phyloP scores from a whole-genome alignment of 768 basidiomycete species.

The Leucocoprinus birnbaumii region DNA sequence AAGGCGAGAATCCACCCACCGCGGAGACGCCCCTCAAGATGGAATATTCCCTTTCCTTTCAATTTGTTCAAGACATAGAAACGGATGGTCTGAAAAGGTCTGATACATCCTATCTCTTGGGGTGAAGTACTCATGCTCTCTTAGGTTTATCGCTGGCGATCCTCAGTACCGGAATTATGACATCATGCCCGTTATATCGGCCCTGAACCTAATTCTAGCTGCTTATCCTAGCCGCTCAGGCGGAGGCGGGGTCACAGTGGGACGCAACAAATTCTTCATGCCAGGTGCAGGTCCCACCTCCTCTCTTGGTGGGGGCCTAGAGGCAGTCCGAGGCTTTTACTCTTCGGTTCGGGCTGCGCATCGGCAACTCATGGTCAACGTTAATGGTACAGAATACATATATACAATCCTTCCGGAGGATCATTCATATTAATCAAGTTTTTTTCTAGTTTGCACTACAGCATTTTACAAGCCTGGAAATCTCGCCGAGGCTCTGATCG shows the following conservation, averaged over 20 bases:
- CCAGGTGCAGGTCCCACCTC: constrained; percentile 44
- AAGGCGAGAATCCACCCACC: too few species aligned
- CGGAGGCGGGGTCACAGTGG: constrained; percentile 61
- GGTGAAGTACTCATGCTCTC: too few species aligned
- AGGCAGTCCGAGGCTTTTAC: constrained; percentile 58
- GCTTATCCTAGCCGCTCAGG: constrained; percentile 48
- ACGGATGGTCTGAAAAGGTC: constrained; percentile 42
- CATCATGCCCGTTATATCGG: constrained; percentile 55
- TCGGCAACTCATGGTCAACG: constrained; percentile 60
- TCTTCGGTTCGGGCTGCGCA: constrained; percentile 57
- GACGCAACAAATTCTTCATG: constrained; percentile 69
- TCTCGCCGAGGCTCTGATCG: constrained; percentile 57
- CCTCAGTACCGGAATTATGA: constrained; percentile 54
- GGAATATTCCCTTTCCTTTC: too few species aligned
- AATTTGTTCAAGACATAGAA: constrained; percentile 47
- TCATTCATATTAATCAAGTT: neutral
- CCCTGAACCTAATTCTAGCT: constrained; percentile 62
- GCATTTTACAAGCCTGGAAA: constrained; percentile 63
- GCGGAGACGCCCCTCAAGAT: too few species aligned
- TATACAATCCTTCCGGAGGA: constrained; percentile 14
- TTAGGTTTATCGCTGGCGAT: constrained; percentile 53
- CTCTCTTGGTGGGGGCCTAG: constrained; percentile 49
- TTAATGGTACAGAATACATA: constrained; percentile 53
- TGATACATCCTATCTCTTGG: neutral
- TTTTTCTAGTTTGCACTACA: constrained; percentile 52